phyloP scores from a whole-genome alignment of 495 filamentous ascomycete genomes.

The Aspergillus ostianus region DNA sequence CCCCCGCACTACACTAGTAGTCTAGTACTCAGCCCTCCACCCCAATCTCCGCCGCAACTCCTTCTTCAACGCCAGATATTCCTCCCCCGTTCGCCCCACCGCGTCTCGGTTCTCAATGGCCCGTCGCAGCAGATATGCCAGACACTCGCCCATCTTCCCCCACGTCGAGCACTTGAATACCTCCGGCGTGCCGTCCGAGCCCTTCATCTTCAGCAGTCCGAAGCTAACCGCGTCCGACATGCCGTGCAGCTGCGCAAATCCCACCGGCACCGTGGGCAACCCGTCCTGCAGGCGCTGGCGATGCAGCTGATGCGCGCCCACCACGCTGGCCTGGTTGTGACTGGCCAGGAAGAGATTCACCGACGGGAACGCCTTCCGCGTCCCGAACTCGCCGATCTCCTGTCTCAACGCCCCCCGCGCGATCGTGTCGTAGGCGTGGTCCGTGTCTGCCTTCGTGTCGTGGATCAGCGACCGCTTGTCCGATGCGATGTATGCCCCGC shows the following conservation, averaged over 20 bases:
- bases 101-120: slow-evolving; percentile 90
- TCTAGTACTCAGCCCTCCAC: no score
- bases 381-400: slow-evolving; percentile 44
- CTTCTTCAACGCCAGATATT: slow-evolving; percentile 62
- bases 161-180: slow-evolving; percentile 87
- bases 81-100: slow-evolving; percentile 67
- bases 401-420: slow-evolving; percentile 42
- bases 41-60: slow-evolving; percentile 61
- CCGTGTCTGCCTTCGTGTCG: slow-evolving; percentile 75
- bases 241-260: slow-evolving; percentile 70
- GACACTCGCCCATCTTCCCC: slow-evolving; percentile 80
- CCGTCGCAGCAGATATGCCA: slow-evolving; percentile 82
- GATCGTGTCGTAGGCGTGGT: slow-evolving; percentile 55
- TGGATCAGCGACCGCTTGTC: slow-evolving; percentile 75
- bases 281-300: slow-evolving; percentile 28
- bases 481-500: slow-evolving; percentile 80
- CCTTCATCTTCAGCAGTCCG: slow-evolving; percentile 58
- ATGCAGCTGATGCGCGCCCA: slow-evolving; percentile 33
- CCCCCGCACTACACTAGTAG: no score
- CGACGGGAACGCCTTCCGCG: slow-evolving; percentile 25
- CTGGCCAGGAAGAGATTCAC: slow-evolving; percentile 44
- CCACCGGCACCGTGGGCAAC: slow-evolving; percentile 35
- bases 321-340: slow-evolving; percentile 39
- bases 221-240: slow-evolving; percentile 93
- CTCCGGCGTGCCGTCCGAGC: slow-evolving; percentile 42